These are phyloP conservation scores for Teratosphaeria gauchensis DNA, from an alignment of 2,329 filamentous ascomycete species.

Conservation along the genomic window DNA sequence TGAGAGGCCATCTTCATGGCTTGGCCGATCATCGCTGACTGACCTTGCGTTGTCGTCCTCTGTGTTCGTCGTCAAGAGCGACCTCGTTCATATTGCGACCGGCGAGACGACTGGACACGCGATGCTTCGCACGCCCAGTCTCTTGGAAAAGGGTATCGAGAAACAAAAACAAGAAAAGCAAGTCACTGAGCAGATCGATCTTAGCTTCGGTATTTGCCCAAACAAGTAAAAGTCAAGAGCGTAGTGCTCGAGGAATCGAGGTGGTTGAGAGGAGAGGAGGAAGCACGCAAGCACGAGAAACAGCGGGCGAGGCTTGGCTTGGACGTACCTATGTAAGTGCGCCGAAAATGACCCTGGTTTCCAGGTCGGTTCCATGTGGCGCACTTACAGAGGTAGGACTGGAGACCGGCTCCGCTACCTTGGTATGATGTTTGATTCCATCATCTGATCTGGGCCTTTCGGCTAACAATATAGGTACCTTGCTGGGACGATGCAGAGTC, in stretches of 20 bases:
- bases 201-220: neutral
- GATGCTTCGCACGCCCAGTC: neutral
- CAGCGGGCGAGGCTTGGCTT: neutral
- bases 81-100: neutral
- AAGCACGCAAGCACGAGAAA: neutral
- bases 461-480: too few species aligned
- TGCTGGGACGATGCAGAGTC: too few species aligned
- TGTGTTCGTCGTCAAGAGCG: neutral
- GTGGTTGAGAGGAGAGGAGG: neutral
- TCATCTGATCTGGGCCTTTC: too few species aligned
- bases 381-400: too few species aligned
- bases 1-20: neutral
- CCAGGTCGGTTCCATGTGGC: too few species aligned
- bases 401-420: too few species aligned
- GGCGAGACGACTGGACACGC: neutral
- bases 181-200: neutral
- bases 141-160: neutral
- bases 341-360: too few species aligned
- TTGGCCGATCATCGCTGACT: neutral
- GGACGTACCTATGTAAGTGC: neutral
- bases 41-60: neutral
- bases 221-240: neutral
- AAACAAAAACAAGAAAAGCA: neutral
- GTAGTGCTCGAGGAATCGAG: neutral
- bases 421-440: too few species aligned